These are phyloP conservation scores for Infundibulicybe gibba DNA, from an alignment of 768 basidiomycete genomes.

Conservation along the genomic window DNA sequence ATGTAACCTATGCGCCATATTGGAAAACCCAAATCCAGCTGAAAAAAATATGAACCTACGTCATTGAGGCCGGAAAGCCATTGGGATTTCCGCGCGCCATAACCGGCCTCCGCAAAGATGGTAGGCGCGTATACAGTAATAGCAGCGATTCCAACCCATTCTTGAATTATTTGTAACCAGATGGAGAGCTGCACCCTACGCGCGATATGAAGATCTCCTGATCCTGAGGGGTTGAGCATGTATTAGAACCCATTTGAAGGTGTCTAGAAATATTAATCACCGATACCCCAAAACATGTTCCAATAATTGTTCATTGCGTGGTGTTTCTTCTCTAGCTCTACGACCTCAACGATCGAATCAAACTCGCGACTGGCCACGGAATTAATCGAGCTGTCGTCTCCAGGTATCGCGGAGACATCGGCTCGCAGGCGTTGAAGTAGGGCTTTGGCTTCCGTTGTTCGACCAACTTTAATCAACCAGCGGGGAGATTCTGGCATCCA, in stretches of 20 bases:
- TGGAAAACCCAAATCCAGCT: not conserved
- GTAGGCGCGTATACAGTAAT: conserved; percentile 43
- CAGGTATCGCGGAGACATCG: conserved; percentile 10
- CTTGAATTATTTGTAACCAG: conserved; percentile 43
- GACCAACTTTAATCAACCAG: conserved; percentile 37
- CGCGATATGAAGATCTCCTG: conserved; percentile 36
- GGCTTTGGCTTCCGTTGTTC: conserved; percentile 29
- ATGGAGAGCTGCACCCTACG: conserved; percentile 38
- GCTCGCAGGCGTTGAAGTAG: conserved; percentile 30
- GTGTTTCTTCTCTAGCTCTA: conserved; percentile 35
- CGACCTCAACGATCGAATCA: conserved; percentile 33
- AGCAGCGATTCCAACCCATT: conserved; percentile 44
- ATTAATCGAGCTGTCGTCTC: conserved; percentile 13
- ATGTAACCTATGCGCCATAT: conserved; percentile 27
- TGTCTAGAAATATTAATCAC: conserved; percentile 6
- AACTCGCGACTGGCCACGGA: conserved; percentile 25
- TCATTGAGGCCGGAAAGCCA: conserved; percentile 43
- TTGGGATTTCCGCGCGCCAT: conserved; percentile 35
- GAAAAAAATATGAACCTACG: conserved; percentile 14
- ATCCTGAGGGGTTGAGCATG: conserved; percentile 11
- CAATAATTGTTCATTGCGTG: conserved; percentile 36
- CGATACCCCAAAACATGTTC: conserved; percentile 42
- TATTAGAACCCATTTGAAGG: not conserved
- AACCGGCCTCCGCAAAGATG: conserved; percentile 40
- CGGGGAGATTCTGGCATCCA: conserved; percentile 35